phyloP scores from a whole-genome alignment of 2,329 filamentous ascomycete species.

The Alternaria conjuncta region DNA sequence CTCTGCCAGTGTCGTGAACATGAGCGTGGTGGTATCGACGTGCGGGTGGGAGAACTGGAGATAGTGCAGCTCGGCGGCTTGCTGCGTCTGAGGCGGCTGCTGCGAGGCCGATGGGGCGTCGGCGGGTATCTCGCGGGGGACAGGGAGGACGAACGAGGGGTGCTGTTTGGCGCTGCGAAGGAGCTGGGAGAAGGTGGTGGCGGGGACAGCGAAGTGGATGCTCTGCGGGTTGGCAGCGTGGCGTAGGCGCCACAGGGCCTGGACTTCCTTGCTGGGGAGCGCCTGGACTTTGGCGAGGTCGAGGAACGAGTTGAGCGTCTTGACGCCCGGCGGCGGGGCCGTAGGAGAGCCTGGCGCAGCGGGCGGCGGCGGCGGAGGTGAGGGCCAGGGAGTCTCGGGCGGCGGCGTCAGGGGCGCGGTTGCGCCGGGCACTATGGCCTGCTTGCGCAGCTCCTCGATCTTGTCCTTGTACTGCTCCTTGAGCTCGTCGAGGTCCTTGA shows the following conservation, averaged over 20 bases:
- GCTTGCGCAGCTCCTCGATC: slow-evolving; percentile 74
- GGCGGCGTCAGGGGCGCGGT: slow-evolving; percentile 50
- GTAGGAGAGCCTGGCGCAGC: slow-evolving; percentile 29
- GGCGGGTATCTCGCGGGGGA: slow-evolving; percentile 65
- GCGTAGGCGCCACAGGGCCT: slow-evolving; percentile 86
- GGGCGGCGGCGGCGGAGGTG: slow-evolving; percentile 36
- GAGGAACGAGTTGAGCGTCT: slow-evolving; percentile 71
- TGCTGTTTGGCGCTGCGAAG: slow-evolving; percentile 72
- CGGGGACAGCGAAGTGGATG: slow-evolving; percentile 83
- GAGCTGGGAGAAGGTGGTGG: slow-evolving; percentile 75
- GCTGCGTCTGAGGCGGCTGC: slow-evolving; percentile 36
- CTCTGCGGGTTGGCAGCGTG: slow-evolving; percentile 75
- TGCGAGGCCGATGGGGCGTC: slow-evolving; percentile 27
- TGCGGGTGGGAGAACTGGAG: slow-evolving; percentile 94
- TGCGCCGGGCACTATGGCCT: slow-evolving; percentile 64
- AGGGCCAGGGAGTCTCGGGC: slow-evolving; percentile 29
- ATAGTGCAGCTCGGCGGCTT: slow-evolving; percentile 91
- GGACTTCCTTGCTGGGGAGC: slow-evolving; percentile 81
- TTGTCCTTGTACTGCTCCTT: slow-evolving; percentile 85
- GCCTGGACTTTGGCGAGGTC: slow-evolving; percentile 78
- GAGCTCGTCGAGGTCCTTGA: slow-evolving; percentile 73
- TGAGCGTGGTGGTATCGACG: slow-evolving; percentile 63
- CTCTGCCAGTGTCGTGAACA: slow-evolving; percentile 93
- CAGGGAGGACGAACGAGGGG: slow-evolving; percentile 89
- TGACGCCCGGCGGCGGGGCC: slow-evolving; percentile 58